Conservation (phyloP, 768 basidiomycete species). For the Pisolithus albus region DNA sequence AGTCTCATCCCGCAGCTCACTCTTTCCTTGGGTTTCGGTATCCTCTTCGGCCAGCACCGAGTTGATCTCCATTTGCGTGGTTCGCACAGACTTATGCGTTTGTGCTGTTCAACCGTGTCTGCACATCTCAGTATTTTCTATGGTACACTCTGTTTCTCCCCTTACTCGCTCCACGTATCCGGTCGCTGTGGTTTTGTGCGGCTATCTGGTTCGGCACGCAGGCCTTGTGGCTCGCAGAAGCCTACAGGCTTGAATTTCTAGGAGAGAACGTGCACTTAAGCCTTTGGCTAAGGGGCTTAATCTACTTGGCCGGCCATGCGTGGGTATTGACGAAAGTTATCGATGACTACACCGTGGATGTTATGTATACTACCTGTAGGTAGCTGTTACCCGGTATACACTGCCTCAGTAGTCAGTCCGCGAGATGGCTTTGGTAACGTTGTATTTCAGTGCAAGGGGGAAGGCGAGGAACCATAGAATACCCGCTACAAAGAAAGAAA, state of each 20-base stretch:
- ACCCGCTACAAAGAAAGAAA: too few species aligned
- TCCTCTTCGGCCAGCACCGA: slow-evolving; percentile 55
- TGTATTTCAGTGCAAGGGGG: too few species aligned
- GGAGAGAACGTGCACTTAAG: slow-evolving; percentile 64
- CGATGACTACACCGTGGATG: slow-evolving; percentile 30
- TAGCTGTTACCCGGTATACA: not conserved
- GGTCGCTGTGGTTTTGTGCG: slow-evolving; percentile 41
- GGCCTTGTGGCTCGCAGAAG: slow-evolving; percentile 85
- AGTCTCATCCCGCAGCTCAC: slow-evolving; percentile 82
- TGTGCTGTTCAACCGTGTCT: slow-evolving; percentile 97
- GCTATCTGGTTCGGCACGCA: slow-evolving; percentile 72
- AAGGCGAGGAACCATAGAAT: too few species aligned
- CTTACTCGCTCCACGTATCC: slow-evolving; percentile 63
- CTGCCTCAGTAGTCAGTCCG: not conserved
- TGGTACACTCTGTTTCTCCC: slow-evolving; percentile 94
- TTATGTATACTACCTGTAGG: not conserved
- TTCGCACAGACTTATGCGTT: slow-evolving; percentile 88
- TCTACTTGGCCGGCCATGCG: slow-evolving; percentile 68
- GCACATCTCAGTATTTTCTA: slow-evolving; percentile 97
- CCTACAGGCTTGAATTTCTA: slow-evolving; percentile 85
- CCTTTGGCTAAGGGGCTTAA: slow-evolving; percentile 73
- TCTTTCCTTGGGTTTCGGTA: slow-evolving; percentile 63
- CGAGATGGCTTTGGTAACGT: too few species aligned
- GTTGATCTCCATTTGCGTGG: slow-evolving; percentile 76
- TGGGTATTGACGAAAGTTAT: slow-evolving; percentile 74